A percentile compares a stretch with the other conserved stretches of the same genome.
These are phyloP conservation scores for Breviolum minutum DNA, from an alignment of 73 alveolate species.

Conservation along the genomic window DNA sequence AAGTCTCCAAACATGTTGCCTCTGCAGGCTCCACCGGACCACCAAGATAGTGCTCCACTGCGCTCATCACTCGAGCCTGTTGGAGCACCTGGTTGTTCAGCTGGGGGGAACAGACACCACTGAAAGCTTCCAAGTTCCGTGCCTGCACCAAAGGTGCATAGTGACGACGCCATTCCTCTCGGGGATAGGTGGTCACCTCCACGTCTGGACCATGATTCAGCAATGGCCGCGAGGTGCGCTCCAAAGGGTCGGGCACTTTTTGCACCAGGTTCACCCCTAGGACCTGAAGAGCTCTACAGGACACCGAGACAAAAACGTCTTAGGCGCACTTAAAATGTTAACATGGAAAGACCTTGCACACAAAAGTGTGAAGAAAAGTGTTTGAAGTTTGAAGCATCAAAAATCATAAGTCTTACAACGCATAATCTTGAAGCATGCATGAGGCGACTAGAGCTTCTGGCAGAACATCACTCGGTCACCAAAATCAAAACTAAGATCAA, in stretches of 20 bases:
- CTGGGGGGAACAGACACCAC: neutral
- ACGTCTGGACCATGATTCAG: slow-evolving; percentile 63
- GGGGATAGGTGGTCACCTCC: slow-evolving; percentile 75
- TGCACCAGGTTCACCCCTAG: slow-evolving; percentile 73
- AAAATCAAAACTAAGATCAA: neutral
- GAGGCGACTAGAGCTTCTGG: neutral
- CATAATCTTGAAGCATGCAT: neutral
- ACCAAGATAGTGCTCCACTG: slow-evolving; percentile 78
- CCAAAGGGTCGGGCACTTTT: slow-evolving; percentile 42
- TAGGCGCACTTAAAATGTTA: too few relatives aligned
- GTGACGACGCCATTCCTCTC: slow-evolving; percentile 45
- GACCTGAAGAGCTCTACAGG: neutral
- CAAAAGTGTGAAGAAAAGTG: too few relatives aligned
- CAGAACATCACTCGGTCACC: neutral
- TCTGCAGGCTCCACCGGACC: slow-evolving; percentile 83
- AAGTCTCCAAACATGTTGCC: neutral
- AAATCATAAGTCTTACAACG: neutral
- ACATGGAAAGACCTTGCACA: too few relatives aligned
- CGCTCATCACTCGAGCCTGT: slow-evolving; percentile 13
- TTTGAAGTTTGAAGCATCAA: too few relatives aligned
- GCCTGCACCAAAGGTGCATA: slow-evolving; percentile 78
- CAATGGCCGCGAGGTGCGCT: slow-evolving; percentile 64
- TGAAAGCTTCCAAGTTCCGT: neutral
- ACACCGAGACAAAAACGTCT: neutral
- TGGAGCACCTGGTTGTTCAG: slow-evolving; percentile 22